Evolutionary conservation across 108 stramenopile genomes (phyloP).

Genomic region (Skeletonema tropicum): DNA sequence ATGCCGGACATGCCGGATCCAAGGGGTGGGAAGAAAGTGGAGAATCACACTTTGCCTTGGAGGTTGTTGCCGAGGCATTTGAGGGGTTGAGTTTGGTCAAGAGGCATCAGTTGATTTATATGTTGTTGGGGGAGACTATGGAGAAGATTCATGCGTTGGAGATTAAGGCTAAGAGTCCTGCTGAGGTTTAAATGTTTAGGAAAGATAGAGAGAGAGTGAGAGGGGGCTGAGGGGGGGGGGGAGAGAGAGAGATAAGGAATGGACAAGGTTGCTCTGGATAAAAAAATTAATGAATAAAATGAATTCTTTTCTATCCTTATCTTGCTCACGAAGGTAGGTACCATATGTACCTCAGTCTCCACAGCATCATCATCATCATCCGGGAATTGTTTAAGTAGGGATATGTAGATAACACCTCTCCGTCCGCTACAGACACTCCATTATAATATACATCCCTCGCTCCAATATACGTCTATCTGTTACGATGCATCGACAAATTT

Average conservation of each 20-base stretch:
- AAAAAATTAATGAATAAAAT: too few species aligned
- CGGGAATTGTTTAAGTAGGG: background rate
- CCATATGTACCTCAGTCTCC: background rate
- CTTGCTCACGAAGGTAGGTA: background rate
- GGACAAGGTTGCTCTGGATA: too few species aligned
- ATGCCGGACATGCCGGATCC: conserved; percentile 77
- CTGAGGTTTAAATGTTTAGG: conserved; percentile 48
- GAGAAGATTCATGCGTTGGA: conserved; percentile 90
- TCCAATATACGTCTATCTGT: too few species aligned
- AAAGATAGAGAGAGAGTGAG: background rate
- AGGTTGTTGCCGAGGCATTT: conserved; percentile 88
- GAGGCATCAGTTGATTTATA: conserved; percentile 92
- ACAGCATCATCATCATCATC: background rate
- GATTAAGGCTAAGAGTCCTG: conserved; percentile 83
- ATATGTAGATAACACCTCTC: background rate
- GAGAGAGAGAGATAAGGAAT: too few species aligned
- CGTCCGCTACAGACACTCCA: conserved; percentile 2
- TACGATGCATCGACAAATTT: too few species aligned
- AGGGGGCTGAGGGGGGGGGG: too few species aligned
- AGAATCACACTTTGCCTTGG: conserved; percentile 88
- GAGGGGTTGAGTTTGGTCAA: conserved; percentile 90
- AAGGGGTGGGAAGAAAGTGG: conserved; percentile 69
- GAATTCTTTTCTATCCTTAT: too few species aligned
- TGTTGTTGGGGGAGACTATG: conserved; percentile 91
- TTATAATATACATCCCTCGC: conserved; percentile 25